These are phyloP conservation scores for Chytriomyces confervae DNA, from an alignment of 192 early-diverging fungal species.

Conservation along the genomic window DNA sequence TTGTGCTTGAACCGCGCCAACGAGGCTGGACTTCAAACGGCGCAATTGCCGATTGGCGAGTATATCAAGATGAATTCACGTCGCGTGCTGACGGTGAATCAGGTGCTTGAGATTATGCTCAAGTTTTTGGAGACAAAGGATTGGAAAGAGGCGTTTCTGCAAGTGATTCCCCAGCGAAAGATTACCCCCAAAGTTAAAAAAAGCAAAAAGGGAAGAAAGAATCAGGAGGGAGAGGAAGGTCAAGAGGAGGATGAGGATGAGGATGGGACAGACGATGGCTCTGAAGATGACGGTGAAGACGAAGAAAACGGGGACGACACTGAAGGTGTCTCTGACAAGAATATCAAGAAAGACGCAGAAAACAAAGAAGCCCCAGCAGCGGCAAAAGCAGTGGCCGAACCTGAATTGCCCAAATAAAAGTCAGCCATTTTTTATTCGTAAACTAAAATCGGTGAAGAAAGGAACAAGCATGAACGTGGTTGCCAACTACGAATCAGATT, in stretches of 20 bases:
- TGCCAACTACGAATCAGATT: constrained; percentile 14
- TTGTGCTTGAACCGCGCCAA: constrained; percentile 83
- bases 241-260: constrained; percentile 26
- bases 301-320: constrained; percentile 8
- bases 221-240: background rate
- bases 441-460: background rate
- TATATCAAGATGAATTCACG: constrained; percentile 81
- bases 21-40: constrained; percentile 73
- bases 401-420: background rate
- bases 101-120: constrained; percentile 90
- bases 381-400: background rate
- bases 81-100: constrained; percentile 89
- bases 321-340: background rate
- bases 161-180: constrained; percentile 93
- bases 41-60: constrained; percentile 83
- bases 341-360: background rate
- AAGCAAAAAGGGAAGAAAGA: background rate
- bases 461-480: constrained; percentile 8
- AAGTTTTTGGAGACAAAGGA: constrained; percentile 75
- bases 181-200: constrained; percentile 12
- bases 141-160: constrained; percentile 87
- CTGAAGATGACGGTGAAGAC: constrained; percentile 23
- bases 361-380: background rate
- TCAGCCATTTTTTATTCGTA: background rate
- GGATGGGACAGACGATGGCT: constrained; percentile 8